Evolutionary conservation across 805 yeast species (phyloP).

Genomic region (Saccharomycopsis malanga): DNA sequence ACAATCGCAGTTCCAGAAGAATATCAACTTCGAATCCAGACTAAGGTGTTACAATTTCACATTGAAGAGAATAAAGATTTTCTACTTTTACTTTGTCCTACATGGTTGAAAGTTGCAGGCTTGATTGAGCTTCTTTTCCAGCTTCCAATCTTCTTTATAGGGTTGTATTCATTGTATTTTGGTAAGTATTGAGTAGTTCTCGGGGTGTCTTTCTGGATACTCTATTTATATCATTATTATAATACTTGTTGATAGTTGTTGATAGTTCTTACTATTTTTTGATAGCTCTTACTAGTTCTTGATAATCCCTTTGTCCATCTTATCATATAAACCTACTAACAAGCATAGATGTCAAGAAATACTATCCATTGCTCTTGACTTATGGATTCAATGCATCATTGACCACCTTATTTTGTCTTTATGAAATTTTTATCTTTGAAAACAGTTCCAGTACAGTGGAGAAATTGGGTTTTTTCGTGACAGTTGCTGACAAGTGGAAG

Average conservation of each 20-base stretch:
- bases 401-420: conserved; percentile 69
- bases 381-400: conserved; percentile 82
- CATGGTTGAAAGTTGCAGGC: conserved; percentile 72
- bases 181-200: conserved; percentile 27
- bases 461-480: conserved; percentile 31
- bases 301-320: no score
- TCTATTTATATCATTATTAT: neutral
- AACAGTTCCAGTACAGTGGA: conserved; percentile 10
- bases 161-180: conserved; percentile 30
- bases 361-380: conserved; percentile 40
- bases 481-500: conserved; percentile 32
- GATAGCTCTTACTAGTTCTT: no score
- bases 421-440: conserved; percentile 33
- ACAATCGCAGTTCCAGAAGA: conserved; percentile 55
- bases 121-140: conserved; percentile 68
- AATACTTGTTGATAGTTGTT: no score
- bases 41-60: conserved; percentile 49
- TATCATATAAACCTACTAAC: no score
- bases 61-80: conserved; percentile 63
- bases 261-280: no score
- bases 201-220: conserved; percentile 6
- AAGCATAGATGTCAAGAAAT: conserved; percentile 20
- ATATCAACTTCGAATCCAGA: conserved; percentile 43
- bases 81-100: conserved; percentile 48
- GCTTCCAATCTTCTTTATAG: conserved; percentile 64